Conservation (phyloP, 306 rosid genomes). For the Neltuma alba region DNA sequence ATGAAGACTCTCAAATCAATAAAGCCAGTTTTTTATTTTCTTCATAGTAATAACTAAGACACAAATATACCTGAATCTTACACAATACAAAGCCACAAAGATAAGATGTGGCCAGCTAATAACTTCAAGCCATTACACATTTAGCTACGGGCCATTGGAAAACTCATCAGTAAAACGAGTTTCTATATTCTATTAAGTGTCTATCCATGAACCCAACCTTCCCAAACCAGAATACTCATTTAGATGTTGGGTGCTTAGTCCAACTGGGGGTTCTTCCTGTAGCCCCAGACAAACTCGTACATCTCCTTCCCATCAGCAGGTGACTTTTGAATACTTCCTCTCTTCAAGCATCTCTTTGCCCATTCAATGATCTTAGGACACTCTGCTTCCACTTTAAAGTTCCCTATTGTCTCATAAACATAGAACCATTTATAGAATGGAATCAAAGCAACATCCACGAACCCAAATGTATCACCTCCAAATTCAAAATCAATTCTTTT, state of each 20-base stretch:
- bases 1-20: too few relatives aligned
- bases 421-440: conserved; percentile 41
- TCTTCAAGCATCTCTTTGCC: conserved; percentile 43
- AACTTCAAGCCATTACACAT: too few relatives aligned
- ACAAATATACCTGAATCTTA: background rate
- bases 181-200: background rate
- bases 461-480: conserved; percentile 42
- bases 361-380: conserved; percentile 40
- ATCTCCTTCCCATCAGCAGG: conserved; percentile 37
- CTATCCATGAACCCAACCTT: background rate
- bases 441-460: conserved; percentile 25
- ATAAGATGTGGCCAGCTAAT: background rate
- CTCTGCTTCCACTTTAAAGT: conserved; percentile 32
- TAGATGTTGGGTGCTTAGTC: background rate
- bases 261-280: background rate
- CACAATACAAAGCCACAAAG: background rate
- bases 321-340: conserved; percentile 34
- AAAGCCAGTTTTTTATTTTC: too few relatives aligned
- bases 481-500: conserved; percentile 37
- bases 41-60: background rate
- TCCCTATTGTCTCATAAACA: conserved; percentile 25
- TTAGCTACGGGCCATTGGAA: too few relatives aligned
- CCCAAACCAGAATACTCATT: background rate
- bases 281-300: background rate
- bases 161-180: background rate